A percentile compares a stretch with the other conserved stretches of the same genome.
phyloP scores from a whole-genome alignment of 495 filamentous ascomycete species.

The Apiosordaria backusii region DNA sequence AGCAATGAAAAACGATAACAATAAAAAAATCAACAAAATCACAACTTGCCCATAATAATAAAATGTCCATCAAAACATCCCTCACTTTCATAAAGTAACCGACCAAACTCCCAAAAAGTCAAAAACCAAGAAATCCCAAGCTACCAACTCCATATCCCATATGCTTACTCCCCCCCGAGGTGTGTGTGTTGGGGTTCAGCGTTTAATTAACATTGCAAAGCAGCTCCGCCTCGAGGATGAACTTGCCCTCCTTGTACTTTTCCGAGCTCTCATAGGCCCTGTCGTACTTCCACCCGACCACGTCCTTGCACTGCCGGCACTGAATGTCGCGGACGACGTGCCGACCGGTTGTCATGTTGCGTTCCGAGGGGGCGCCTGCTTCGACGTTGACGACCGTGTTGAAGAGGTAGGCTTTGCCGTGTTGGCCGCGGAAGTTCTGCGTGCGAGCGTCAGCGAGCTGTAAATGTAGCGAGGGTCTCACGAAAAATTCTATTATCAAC shows the following conservation, averaged over 20 bases:
- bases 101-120: no score
- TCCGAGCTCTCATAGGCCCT: constrained; percentile 87
- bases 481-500: no score
- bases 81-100: no score
- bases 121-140: no score
- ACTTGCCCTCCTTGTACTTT: constrained; percentile 99
- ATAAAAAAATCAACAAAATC: no score
- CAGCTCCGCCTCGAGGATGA: constrained; percentile 91
- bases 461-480: no score
- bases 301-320: constrained; percentile 84
- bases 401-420: constrained; percentile 98
- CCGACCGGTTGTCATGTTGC: constrained; percentile 97
- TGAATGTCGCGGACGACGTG: constrained; percentile 91
- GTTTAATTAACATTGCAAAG: constrained; percentile 75
- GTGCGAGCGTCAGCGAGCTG: not conserved
- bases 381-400: constrained; percentile 87
- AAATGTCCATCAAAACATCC: no score
- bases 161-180: no score
- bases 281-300: constrained; percentile 98
- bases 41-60: no score
- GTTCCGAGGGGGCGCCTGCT: constrained; percentile 74
- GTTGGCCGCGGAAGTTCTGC: constrained; percentile 97
- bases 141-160: no score
- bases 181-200: no score
- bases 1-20: no score